phyloP scores from a whole-genome alignment of 2,329 filamentous ascomycete species.

The Drechslerella dactyloides region DNA sequence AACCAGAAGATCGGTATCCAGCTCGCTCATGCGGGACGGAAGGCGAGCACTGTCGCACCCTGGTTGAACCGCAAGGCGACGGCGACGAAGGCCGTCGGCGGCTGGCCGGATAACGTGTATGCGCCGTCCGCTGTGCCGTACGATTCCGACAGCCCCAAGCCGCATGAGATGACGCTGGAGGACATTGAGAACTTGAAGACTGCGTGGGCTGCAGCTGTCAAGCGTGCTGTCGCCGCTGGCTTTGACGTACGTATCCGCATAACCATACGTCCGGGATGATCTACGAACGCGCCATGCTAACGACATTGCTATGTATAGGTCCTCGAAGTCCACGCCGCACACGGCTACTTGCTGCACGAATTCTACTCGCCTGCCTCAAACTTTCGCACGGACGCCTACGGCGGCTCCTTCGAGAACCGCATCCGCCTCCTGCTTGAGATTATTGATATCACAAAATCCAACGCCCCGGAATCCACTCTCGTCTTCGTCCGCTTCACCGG shows the following conservation, averaged over 20 bases:
- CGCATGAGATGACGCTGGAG: constrained; percentile 56
- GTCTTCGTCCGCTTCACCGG: constrained; percentile 68
- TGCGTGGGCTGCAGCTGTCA: constrained; percentile 56
- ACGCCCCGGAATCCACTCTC: constrained; percentile 65
- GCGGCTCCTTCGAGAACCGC: constrained; percentile 71
- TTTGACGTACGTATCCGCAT: constrained; percentile 55
- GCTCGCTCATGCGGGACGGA: constrained; percentile 78
- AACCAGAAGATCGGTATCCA: constrained; percentile 79
- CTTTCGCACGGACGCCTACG: constrained; percentile 69
- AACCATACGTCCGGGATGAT: too few species aligned
- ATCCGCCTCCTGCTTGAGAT: constrained; percentile 68
- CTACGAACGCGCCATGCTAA: too few species aligned
- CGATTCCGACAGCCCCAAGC: constrained; percentile 53
- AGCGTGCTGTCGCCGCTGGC: constrained; percentile 56
- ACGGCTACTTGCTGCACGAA: constrained; percentile 67
- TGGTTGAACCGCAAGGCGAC: constrained; percentile 68
- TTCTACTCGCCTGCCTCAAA: constrained; percentile 65
- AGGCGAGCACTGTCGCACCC: constrained; percentile 67
- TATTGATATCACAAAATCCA: constrained; percentile 62
- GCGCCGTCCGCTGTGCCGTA: constrained; percentile 62
- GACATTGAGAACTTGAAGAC: constrained; percentile 57
- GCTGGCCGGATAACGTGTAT: constrained; percentile 67
- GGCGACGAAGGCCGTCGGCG: constrained; percentile 64
- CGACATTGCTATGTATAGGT: constrained; percentile 58
- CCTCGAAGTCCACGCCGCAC: constrained; percentile 64